These are phyloP conservation scores for Vitis rupestris DNA, from an alignment of 164 flowering plant species.

Conservation along the genomic window DNA sequence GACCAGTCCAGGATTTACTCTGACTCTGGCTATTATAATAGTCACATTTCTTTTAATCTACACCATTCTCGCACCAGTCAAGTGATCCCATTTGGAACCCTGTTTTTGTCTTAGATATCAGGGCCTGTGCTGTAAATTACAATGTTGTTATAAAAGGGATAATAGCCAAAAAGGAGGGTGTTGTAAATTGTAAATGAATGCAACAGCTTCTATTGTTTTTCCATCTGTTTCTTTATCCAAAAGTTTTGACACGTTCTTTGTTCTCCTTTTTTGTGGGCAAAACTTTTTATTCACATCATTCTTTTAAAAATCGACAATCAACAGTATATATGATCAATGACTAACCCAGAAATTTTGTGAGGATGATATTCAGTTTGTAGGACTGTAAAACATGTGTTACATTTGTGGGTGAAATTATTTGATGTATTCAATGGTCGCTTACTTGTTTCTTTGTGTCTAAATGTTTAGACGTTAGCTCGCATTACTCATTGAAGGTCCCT, in stretches of 20 bases:
- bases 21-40: conserved; percentile 67
- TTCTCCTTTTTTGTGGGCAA: background rate
- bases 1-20: conserved; percentile 88
- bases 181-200: conserved; percentile 8
- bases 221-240: background rate
- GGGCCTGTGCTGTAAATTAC: background rate
- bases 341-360: too few relatives aligned
- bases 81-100: conserved; percentile 27
- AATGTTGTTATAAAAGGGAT: conserved; percentile 6
- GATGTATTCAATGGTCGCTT: too few relatives aligned
- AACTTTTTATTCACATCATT: background rate
- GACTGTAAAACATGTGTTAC: too few relatives aligned
- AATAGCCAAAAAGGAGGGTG: background rate
- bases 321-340: background rate
- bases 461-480: too few relatives aligned
- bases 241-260: background rate
- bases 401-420: too few relatives aligned
- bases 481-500: too few relatives aligned
- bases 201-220: background rate
- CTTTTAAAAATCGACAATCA: background rate
- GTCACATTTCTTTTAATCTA: conserved; percentile 72
- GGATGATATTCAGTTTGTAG: too few relatives aligned
- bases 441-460: too few relatives aligned
- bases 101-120: conserved; percentile 1
- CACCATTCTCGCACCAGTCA: conserved; percentile 66